Evolutionary conservation across 345 rosid genomes (phyloP).

Genomic region (Diplotaxis tenuifolia): DNA sequence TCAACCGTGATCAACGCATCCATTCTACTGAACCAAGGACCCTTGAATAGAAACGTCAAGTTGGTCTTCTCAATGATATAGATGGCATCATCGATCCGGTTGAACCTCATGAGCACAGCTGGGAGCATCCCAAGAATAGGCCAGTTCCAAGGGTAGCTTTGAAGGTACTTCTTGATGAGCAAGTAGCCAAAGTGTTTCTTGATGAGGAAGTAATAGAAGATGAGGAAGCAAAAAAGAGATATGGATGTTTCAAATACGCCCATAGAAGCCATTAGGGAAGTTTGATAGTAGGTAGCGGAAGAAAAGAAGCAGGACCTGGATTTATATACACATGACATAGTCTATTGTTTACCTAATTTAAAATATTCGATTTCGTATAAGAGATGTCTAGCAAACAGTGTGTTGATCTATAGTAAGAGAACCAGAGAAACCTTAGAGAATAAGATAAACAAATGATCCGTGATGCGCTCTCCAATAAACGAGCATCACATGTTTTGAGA

Average conservation of each 20-base stretch:
- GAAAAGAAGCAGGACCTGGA: not conserved
- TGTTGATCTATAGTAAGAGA: not conserved
- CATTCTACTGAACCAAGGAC: constrained; percentile 16
- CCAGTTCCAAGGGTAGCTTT: not conserved
- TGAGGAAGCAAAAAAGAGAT: not conserved
- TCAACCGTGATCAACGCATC: constrained; percentile 27
- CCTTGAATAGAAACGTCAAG: constrained; percentile 24
- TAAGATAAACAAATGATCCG: not conserved
- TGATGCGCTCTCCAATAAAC: not conserved
- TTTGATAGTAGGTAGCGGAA: not conserved
- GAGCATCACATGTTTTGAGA: not conserved
- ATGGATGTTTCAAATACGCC: not conserved
- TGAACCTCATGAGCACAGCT: not conserved
- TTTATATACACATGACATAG: no score
- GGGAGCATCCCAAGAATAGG: constrained; percentile 1
- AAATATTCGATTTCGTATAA: not conserved
- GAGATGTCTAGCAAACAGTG: not conserved
- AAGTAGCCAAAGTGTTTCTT: not conserved
- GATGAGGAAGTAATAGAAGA: not conserved
- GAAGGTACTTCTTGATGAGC: not conserved
- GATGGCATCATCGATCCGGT: not conserved
- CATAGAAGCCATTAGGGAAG: not conserved
- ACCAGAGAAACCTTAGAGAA: not conserved
- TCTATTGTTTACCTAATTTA: not conserved
- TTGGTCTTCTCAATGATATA: not conserved